Percentiles rank a stretch among this genome's conserved stretches.
Evolutionary conservation across 192 early-diverging fungal species (phyloP).

Genomic region (Glomus cerebriforme): DNA sequence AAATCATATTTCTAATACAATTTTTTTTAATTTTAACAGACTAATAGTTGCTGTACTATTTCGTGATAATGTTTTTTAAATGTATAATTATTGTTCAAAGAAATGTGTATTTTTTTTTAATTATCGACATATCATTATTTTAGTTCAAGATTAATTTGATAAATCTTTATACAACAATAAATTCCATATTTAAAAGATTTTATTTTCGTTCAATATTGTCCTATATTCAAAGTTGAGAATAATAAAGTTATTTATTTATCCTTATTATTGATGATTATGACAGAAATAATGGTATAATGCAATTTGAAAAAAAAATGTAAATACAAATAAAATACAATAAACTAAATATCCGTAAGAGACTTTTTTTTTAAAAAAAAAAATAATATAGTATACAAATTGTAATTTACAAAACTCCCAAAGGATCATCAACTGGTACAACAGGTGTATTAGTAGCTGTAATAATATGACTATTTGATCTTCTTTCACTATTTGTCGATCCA

Average conservation of each 20-base stretch:
- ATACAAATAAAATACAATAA: no score
- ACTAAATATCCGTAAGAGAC: background rate
- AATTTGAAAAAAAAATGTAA: no score
- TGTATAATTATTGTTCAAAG: background rate
- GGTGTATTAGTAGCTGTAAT: background rate
- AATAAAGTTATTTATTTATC: no score
- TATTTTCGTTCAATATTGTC: no score
- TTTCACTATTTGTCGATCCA: background rate
- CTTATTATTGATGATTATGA: no score
- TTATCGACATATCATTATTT: background rate
- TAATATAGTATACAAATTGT: background rate
- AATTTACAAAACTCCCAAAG: constrained; percentile 31
- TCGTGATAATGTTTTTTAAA: background rate
- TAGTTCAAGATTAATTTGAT: background rate
- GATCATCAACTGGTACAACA: constrained; percentile 8
- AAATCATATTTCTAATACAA: background rate
- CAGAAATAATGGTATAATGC: no score
- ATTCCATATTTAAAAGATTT: no score
- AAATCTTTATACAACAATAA: no score
- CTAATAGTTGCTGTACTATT: constrained; percentile 30
- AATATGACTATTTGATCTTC: background rate
- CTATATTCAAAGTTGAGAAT: no score
- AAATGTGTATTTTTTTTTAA: background rate
- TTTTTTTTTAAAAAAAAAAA: background rate
- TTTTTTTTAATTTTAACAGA: constrained; percentile 13